Conservation (phyloP, 2,329 filamentous ascomycete genomes). For the Colletotrichum tabaci region DNA sequence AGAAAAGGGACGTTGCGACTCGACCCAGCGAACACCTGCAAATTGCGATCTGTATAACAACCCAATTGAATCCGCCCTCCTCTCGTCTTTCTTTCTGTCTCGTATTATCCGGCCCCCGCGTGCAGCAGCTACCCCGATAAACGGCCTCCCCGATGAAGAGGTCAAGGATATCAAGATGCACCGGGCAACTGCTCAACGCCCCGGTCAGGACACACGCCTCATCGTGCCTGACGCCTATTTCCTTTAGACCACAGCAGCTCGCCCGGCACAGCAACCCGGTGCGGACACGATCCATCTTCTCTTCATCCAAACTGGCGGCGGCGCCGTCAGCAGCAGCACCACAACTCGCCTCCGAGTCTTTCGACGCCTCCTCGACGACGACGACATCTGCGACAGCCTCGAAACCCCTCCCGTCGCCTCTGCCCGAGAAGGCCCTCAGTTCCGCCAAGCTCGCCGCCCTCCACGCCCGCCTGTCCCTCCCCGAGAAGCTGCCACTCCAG, state of each 20-base stretch:
- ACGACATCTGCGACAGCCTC: conserved; percentile 52
- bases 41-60: conserved; percentile 48
- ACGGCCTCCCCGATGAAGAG: conserved; percentile 56
- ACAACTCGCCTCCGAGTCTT: conserved; percentile 6
- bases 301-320: background rate
- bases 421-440: conserved; percentile 73
- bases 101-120: background rate
- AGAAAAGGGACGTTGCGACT: conserved; percentile 29
- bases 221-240: conserved; percentile 38
- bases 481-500: conserved; percentile 85
- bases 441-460: conserved; percentile 95
- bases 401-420: conserved; percentile 76
- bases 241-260: conserved; percentile 39
- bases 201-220: conserved; percentile 44
- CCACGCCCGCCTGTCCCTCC: conserved; percentile 88
- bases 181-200: conserved; percentile 58
- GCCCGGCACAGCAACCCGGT: conserved; percentile 21
- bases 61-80: conserved; percentile 28
- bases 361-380: conserved; percentile 45
- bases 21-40: conserved; percentile 54
- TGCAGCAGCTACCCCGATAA: conserved; percentile 14
- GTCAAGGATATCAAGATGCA: conserved; percentile 59
- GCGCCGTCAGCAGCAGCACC: conserved; percentile 22
- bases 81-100: conserved; percentile 7
- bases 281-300: conserved; percentile 29